Conservation (phyloP, 108 stramenopile genomes). For the Fragilariopsis cylindrus region DNA sequence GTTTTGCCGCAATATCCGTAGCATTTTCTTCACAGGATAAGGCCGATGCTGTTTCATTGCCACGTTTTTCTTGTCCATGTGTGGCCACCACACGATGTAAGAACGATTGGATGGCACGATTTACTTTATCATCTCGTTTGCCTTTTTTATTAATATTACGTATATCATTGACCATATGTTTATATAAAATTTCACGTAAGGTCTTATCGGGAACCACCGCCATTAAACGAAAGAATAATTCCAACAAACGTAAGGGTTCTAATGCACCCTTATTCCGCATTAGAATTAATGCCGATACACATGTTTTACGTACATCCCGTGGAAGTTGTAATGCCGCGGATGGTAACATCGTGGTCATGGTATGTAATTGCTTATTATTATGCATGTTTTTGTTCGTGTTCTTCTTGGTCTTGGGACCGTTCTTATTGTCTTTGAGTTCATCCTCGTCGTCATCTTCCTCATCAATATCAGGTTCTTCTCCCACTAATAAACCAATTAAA, state of each 20-base stretch:
- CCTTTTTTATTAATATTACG: conserved; percentile 89
- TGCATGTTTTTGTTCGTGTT: conserved; percentile 7
- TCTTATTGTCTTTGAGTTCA: neutral
- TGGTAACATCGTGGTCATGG: conserved; percentile 48
- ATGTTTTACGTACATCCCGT: conserved; percentile 83
- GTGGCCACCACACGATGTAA: conserved; percentile 73
- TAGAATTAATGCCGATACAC: conserved; percentile 89
- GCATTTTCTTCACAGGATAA: conserved; percentile 49
- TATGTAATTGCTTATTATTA: conserved; percentile 8
- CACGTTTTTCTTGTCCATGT: conserved; percentile 20
- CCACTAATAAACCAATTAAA: conserved; percentile 83
- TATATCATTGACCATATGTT: conserved; percentile 92
- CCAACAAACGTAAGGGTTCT: conserved; percentile 78
- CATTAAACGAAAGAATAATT: conserved; percentile 93
- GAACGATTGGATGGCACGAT: conserved; percentile 80
- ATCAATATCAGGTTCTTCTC: conserved; percentile 19
- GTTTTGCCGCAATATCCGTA: conserved; percentile 78
- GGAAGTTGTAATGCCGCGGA: conserved; percentile 71
- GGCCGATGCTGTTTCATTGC: neutral
- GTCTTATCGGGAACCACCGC: conserved; percentile 85
- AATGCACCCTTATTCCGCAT: conserved; percentile 90
- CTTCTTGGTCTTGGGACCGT: neutral
- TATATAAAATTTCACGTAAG: conserved; percentile 81
- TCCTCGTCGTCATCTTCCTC: neutral
- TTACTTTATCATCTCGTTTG: conserved; percentile 76